phyloP scores from a whole-genome alignment of 2,329 filamentous ascomycete species.

The Ascochyta fabae region DNA sequence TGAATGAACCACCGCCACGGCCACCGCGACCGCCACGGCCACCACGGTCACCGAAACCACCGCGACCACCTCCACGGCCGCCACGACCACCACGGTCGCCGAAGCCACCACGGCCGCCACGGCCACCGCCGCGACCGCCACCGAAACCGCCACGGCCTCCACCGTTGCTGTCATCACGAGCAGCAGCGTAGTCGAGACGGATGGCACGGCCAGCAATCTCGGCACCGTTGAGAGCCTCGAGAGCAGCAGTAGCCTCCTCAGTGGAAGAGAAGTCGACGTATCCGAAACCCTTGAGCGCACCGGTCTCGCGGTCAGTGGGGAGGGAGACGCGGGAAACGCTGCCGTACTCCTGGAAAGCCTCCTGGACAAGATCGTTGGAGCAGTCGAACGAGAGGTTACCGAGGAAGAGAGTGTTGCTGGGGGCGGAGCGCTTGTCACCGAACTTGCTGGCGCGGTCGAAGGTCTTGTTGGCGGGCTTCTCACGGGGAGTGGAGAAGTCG shows the following conservation, averaged over 20 bases:
- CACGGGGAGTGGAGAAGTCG: constrained; percentile 75
- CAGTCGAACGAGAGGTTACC: constrained; percentile 89
- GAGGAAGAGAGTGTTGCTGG: constrained; percentile 87
- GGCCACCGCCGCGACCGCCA: constrained; percentile 60
- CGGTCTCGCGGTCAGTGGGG: constrained; percentile 85
- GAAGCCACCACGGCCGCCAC: constrained; percentile 54
- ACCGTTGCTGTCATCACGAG: constrained; percentile 66
- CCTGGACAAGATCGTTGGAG: constrained; percentile 75
- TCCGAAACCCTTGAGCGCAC: constrained; percentile 88
- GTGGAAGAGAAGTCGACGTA: constrained; percentile 84
- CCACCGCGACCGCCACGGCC: constrained; percentile 59
- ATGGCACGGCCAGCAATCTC: constrained; percentile 76
- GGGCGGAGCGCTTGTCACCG: constrained; percentile 79
- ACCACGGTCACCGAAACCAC: constrained; percentile 51
- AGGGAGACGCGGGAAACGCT: constrained; percentile 81
- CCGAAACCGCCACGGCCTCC: constrained; percentile 61
- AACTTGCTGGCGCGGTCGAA: constrained; percentile 69
- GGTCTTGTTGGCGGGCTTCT: constrained; percentile 57
- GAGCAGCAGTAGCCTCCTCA: constrained; percentile 80
- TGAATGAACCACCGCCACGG: constrained; percentile 52
- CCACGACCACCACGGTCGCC: constrained; percentile 59
- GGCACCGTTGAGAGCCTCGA: constrained; percentile 72
- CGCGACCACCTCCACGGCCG: constrained; percentile 56
- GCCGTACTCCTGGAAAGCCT: constrained; percentile 75
- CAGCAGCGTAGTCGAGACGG: constrained; percentile 81